Evolutionary conservation across 805 yeast genomes (phyloP), one percentile per base, ranked within the genome.

Genomic region (Yamadazyma laniorum): DNA sequence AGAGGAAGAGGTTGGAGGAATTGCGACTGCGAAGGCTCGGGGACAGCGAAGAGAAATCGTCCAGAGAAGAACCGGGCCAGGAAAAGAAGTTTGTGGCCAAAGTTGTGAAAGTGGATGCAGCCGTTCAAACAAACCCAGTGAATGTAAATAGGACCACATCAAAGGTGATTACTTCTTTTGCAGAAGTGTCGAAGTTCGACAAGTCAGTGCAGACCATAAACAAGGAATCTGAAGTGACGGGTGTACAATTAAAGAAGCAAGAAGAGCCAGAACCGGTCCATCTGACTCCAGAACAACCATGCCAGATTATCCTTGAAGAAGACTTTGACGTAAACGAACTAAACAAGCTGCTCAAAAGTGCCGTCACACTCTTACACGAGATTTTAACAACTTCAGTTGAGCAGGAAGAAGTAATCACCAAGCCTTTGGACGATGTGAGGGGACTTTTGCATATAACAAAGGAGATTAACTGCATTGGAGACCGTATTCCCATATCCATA

Each of bases 1-100:
- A 68, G 41, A 51, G 70, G 29, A 66, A 58, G 49, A 52, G 73
- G 42, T 43, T 55, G 14, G 50, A 52, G 33, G 63, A 56, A 37
- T 44, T 58, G 18, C 48, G 53, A 38, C 43, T 25, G 30, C 49
- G 44, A 35, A 34, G 61, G 26, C 35, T 58, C 26, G 37, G 30
- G 22, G 29, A 31, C 14, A 17, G 23, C 5, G 32, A 21, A 15
- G 29, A 32, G 6, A 14, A 32, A 25, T n/a, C 5, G 4, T 26
- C 22, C 6, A 18, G 16, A 23, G 34, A n/a, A n/a, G 39, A 4
- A 4, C 15, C 12, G 18, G 28, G 15, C 15, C 22, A n/a, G 2
- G 22, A 12, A 6, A 13, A 15, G 2, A 9, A 17, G 19, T 25
- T 31, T 13, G 19, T 18, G 19, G 25, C 25, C 31, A 41, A 35